phyloP scores from a whole-genome alignment of 108 stramenopile genomes.

The Craspedostauros australis region DNA sequence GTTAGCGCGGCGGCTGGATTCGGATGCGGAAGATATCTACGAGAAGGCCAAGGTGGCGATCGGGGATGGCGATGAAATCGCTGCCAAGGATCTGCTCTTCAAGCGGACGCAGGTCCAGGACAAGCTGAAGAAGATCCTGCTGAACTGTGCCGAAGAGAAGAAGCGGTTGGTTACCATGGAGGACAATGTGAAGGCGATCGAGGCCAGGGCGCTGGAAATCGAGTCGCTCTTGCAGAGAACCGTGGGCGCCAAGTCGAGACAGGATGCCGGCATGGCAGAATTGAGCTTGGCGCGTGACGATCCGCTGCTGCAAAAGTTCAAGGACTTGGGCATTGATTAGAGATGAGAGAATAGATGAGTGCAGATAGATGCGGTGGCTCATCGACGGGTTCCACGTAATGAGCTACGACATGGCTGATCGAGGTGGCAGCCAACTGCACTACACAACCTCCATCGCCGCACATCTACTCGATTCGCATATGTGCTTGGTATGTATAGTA shows the following conservation, averaged over 20 bases:
- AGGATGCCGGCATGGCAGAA: conserved; percentile 19
- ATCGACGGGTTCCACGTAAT: too few relatives aligned
- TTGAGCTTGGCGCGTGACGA: conserved; percentile 48
- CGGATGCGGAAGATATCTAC: conserved; percentile 43
- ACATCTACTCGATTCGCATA: too few relatives aligned
- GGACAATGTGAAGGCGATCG: conserved; percentile 55
- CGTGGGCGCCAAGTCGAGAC: conserved; percentile 55
- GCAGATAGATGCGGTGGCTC: too few relatives aligned
- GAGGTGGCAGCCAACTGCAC: too few relatives aligned
- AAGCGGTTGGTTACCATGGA: conserved; percentile 57
- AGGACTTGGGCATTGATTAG: conserved; percentile 67
- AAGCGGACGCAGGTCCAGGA: conserved; percentile 51
- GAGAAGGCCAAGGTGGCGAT: conserved; percentile 66
- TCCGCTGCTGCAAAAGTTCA: conserved; percentile 70
- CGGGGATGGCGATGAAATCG: conserved; percentile 46
- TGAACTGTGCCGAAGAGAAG: conserved; percentile 52
- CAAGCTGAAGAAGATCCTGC: conserved; percentile 55
- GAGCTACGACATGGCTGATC: too few relatives aligned
- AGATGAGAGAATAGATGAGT: too few relatives aligned
- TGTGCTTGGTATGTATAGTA: too few relatives aligned
- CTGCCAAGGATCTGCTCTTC: conserved; percentile 52
- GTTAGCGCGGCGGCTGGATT: conserved; percentile 51
- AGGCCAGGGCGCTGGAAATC: conserved; percentile 65
- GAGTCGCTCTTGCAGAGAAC: conserved; percentile 58
- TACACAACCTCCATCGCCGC: too few relatives aligned